Base-by-base conservation (phyloP, 169 alveolate genomes). In the Ichthyophthirius multifiliis region DNA sequence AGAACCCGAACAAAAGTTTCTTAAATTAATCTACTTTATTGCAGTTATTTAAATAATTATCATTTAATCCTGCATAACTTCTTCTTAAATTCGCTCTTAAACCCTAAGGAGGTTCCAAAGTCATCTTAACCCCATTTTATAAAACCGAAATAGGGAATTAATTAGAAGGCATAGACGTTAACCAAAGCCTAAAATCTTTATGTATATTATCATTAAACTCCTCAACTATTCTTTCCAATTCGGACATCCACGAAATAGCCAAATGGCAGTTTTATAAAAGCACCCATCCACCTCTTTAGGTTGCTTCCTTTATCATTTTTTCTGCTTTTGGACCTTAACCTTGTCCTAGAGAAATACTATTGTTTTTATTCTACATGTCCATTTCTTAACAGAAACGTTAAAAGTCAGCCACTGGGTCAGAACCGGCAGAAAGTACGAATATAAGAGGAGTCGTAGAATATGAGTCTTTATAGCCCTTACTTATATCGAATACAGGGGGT, bases 211-310 rank as follows among this genome's bases (percentile, higher is more conserved):
- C 97, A 82, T 80, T 90, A 13, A 94, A 74, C 39, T 93, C 94
- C 73, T 95, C 97, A 10, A 94, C 95, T 44, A 95, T 93, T 65
- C 93, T 90, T 74, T 96, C 98, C 44, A 97, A 92, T 43, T 94
- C 92, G 43, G 97, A 95, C 98, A 97, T 93, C 95, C 95, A 97
- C 39, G 98, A 91, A 34, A 92, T 84, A 6, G 98, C 98, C 79
- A 97, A 92, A 88, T 97, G 99, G 80, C 99, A 97, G 82, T 97
- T 97, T 87, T 96, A 95, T 75, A 97, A 91, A 16, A 96, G 90
- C 43, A 95, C 97, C 98, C 98, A 97, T 35, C 94, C 95, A 71
- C 99, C 99, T 65, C 89, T 89, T 65, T 76, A 75, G 43, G 83
- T 82, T 13, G 97, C 97, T 64, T 92, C 97, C 79, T 92, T 93